Evolutionary conservation across 768 basidiomycete species (phyloP), one percentile per base, ranked within the genome.

Genomic region (Lentinula boryana): DNA sequence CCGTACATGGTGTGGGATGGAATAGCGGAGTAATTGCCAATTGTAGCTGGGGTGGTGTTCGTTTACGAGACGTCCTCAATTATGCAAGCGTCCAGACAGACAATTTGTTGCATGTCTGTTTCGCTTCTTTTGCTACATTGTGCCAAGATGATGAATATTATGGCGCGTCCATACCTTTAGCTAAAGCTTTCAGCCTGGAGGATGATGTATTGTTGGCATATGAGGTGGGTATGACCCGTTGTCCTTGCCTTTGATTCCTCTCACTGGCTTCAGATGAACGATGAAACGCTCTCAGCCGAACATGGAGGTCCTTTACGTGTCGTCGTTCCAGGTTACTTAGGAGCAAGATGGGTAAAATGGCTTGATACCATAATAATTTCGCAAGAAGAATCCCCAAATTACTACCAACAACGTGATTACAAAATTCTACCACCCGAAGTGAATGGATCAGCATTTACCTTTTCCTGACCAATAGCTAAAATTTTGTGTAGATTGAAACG

Each of bases 281-380:
- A 76, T 33, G 79, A 82, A 60, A 74, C 79, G 0, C 71, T 89
- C 16, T 76, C 79, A 13, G 72, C 86, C 1, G 82, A 84, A 58
- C 86, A 85, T 51, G 88, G 88, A 1, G 86, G 79, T 5, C 87
- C 87, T 3, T 65, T 90, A 27, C 83, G 88, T n/a, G 70, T 86
- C 7, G 80, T 89, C 43, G 84, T 84, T 1, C 88, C 88, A 0
- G 88, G 88, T 3, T 81, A 79, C 65, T 75, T 83, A 15, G 88
- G 88, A 5, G 88, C 85, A 33, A 81, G 88, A 10, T 88, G 87
- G 85, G 86, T 88, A 7, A 89, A 90, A 75, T 90, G 88, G 88
- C 74, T 88, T 0, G 84, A 87, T 65, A 81, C 75, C 0, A 83
- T 89, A 65, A 71, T 76, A 31, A 66, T 88, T 60, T 81, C 84